Percentiles rank a stretch among this genome's conserved stretches.
Conservation (phyloP, 2,329 filamentous ascomycete species). For the Diaporthe caulivora region DNA sequence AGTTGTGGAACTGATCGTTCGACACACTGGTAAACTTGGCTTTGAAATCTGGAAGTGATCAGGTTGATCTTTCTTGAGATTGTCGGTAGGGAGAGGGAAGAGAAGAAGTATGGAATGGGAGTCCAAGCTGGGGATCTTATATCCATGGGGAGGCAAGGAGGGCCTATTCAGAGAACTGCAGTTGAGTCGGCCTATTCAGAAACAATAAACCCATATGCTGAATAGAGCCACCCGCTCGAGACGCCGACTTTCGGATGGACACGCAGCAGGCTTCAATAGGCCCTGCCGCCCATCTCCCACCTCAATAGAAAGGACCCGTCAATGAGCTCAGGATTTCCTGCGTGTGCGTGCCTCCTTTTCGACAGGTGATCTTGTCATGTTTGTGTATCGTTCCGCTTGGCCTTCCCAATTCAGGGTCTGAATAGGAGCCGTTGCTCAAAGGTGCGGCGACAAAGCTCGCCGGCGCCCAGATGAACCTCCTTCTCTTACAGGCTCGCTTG, state of each 20-base stretch:
- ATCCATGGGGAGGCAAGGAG: not conserved
- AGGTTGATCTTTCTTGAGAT: constrained; percentile 25
- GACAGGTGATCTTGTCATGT: not conserved
- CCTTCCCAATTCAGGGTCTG: constrained; percentile 22
- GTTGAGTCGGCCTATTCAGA: constrained; percentile 24
- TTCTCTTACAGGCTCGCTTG: not conserved
- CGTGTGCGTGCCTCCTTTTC: not conserved
- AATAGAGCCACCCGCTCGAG: constrained; percentile 14
- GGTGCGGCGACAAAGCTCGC: constrained; percentile 15
- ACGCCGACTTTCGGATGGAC: not conserved
- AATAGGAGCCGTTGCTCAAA: constrained; percentile 32
- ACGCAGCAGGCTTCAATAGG: not conserved
- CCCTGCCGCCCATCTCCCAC: not conserved
- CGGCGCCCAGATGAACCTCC: not conserved
- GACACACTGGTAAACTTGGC: constrained; percentile 37
- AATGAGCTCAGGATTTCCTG: not conserved
- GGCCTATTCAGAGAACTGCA: constrained; percentile 32
- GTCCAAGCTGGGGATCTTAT: constrained; percentile 25
- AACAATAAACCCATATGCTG: constrained; percentile 34
- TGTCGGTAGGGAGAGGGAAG: constrained; percentile 27
- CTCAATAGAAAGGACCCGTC: constrained; percentile 18
- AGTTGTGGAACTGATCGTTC: constrained; percentile 36
- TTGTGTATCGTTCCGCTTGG: not conserved
- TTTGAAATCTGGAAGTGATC: constrained; percentile 35
- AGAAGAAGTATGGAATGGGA: not conserved